These are phyloP conservation scores for Lobosporangium transversale DNA, from an alignment of 192 early-diverging fungal genomes.

Conservation along the genomic window DNA sequence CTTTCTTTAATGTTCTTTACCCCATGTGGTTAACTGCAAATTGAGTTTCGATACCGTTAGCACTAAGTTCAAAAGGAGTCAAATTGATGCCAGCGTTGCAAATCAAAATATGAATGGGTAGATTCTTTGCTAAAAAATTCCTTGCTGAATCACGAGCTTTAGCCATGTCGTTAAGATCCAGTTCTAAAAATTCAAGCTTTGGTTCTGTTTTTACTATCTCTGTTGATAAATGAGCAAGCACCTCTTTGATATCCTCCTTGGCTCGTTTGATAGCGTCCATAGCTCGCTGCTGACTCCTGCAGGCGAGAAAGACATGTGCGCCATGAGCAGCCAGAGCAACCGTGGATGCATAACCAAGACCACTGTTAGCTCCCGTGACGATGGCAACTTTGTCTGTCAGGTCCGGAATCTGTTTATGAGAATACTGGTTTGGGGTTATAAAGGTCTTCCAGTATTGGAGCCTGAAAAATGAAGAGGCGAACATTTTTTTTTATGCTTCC, in stretches of 20 bases:
- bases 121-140: conserved; percentile 30
- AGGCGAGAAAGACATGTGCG: conserved; percentile 35
- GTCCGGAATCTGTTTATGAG: conserved; percentile 43
- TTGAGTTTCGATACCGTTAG: conserved; percentile 55
- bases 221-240: conserved; percentile 3
- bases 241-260: conserved; percentile 27
- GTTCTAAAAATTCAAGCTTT: conserved; percentile 44
- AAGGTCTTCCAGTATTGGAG: conserved; percentile 21
- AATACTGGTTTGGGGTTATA: conserved; percentile 3
- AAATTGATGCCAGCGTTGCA: conserved; percentile 53
- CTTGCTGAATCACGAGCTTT: conserved; percentile 25
- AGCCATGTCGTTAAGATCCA: conserved; percentile 36
- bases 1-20: neutral
- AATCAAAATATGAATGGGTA: conserved; percentile 61
- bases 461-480: neutral
- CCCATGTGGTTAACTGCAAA: conserved; percentile 63
- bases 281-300: conserved; percentile 14
- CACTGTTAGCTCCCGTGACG: conserved; percentile 62
- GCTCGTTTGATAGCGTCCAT: conserved; percentile 17
- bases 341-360: conserved; percentile 41
- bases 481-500: neutral
- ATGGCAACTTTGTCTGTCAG: conserved; percentile 56
- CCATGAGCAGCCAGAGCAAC: conserved; percentile 26
- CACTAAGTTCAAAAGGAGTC: conserved; percentile 32
- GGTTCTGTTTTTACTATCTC: no score